These are phyloP conservation scores for Lentinus polychrous DNA, from an alignment of 1,284 basidiomycete genomes.

Conservation along the genomic window DNA sequence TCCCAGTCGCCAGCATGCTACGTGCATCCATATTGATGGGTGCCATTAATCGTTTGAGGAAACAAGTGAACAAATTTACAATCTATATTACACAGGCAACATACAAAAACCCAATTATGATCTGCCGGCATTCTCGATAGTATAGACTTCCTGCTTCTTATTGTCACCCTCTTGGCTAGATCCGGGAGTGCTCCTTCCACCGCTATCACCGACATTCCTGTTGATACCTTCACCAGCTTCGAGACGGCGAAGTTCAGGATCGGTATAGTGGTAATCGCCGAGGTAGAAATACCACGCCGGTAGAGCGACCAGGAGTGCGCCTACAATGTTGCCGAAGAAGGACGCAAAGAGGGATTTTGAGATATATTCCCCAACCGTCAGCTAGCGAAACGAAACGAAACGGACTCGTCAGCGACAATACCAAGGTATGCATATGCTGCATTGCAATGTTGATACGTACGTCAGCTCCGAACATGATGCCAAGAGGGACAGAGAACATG, in stretches of 20 bases:
- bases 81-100: no score
- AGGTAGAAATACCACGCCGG: conserved; percentile 59
- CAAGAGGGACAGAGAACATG: conserved; percentile 68
- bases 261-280: conserved; percentile 33
- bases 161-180: neutral
- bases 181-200: neutral
- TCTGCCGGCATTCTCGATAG: no score
- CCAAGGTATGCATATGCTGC: neutral
- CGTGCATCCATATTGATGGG: no score
- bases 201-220: neutral
- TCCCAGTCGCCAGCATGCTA: no score
- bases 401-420: conserved; percentile 1
- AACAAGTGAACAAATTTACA: no score
- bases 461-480: conserved; percentile 66
- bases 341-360: conserved; percentile 59
- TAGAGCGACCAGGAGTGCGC: conserved; percentile 55
- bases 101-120: no score
- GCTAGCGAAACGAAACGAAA: conserved; percentile 29
- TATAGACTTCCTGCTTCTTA: neutral
- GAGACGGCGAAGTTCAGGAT: conserved; percentile 5
- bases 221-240: neutral
- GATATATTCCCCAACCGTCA: conserved; percentile 56
- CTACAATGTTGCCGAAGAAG: conserved; percentile 64
- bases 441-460: conserved; percentile 31
- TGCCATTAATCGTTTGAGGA: no score